Conservation (phyloP, 768 basidiomycete species). For the Russula sp. region DNA sequence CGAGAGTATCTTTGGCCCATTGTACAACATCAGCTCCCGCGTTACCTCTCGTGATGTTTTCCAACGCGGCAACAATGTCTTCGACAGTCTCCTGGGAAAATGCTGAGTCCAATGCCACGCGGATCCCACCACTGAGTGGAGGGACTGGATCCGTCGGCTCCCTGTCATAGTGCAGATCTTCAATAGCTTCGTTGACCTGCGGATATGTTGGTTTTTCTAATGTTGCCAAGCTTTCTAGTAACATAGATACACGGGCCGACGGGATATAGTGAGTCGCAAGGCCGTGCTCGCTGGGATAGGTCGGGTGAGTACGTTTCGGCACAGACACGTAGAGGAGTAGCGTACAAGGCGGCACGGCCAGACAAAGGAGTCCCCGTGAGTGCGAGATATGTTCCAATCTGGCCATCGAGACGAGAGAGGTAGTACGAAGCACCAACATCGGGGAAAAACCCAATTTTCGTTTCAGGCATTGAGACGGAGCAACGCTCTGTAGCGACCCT, state of each 20-base stretch:
- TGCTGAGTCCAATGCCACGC: slow-evolving; percentile 74
- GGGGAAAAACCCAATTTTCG: slow-evolving; percentile 83
- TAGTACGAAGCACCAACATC: slow-evolving; percentile 93
- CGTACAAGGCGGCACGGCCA: slow-evolving; percentile 86
- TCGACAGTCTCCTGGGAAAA: slow-evolving; percentile 72
- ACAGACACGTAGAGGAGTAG: background rate
- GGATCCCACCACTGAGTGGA: slow-evolving; percentile 52
- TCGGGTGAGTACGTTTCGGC: background rate
- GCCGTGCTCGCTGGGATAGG: slow-evolving; percentile 65
- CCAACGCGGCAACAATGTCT: slow-evolving; percentile 56
- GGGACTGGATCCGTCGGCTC: slow-evolving; percentile 48
- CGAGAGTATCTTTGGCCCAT: slow-evolving; percentile 74
- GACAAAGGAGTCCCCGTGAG: slow-evolving; percentile 67
- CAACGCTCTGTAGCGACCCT: slow-evolving; percentile 93
- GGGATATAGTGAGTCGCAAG: slow-evolving; percentile 93
- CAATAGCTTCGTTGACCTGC: slow-evolving; percentile 63
- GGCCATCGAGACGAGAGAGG: slow-evolving; percentile 83
- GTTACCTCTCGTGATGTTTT: slow-evolving; percentile 35
- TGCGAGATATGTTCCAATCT: slow-evolving; percentile 90
- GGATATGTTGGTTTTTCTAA: slow-evolving; percentile 45
- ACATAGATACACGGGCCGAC: slow-evolving; percentile 62
- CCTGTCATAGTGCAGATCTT: slow-evolving; percentile 54
- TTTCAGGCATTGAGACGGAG: slow-evolving; percentile 93
- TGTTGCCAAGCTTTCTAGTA: slow-evolving; percentile 61
- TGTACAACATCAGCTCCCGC: slow-evolving; percentile 43